Base-by-base conservation (phyloP, 164 flowering plant genomes). In the Brasenia schreberi region DNA sequence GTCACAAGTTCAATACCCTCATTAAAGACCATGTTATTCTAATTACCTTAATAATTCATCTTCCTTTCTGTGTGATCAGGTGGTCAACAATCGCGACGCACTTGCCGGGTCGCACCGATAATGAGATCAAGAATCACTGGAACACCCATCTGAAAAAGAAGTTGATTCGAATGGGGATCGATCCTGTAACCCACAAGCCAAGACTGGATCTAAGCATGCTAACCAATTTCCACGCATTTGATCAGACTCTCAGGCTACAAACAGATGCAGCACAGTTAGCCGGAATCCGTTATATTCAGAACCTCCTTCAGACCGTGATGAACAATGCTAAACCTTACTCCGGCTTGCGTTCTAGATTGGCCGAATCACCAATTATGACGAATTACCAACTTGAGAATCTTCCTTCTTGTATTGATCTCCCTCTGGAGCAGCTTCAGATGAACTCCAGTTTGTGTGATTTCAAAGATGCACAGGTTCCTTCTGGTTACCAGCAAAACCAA, bases 41-140 rank as follows among this genome's bases (percentile, higher is more conserved):
- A 33, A 33, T 33, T 33, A 33, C 56, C 56, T 9, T 14, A 39
- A 14, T 11, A 18, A 58, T 11, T 49, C 4, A 17, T 5, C 19
- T 5, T 23, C 62, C 11, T n/a, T 43, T 65, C 9, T 71, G 3
- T 0, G 6, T 0, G 63, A 39, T 65, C 18, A 88, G 94, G 82
- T 85, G 94, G 94, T 88, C 94, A 14, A 79, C 71, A 67, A 88
- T 88, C 64, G 90, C 94, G 4, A 71, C 71, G n/a, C 83, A 80
- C 76, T 84, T 87, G 17, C 89, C 87, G 0, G 92, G 89, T 63
- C 64, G 92, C 61, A 87, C 92, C 0, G 92, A 87, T 42, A 85
- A 85, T 59, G 94, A 85, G 61, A 84, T 85, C 68, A 88, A 88
- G 80, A 88, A 85, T 69, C 77, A 66, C 18, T 87, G 89, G 89